Base-by-base conservation (phyloP, 1,139 yeast genomes). In the Citeromyces siamensis region DNA sequence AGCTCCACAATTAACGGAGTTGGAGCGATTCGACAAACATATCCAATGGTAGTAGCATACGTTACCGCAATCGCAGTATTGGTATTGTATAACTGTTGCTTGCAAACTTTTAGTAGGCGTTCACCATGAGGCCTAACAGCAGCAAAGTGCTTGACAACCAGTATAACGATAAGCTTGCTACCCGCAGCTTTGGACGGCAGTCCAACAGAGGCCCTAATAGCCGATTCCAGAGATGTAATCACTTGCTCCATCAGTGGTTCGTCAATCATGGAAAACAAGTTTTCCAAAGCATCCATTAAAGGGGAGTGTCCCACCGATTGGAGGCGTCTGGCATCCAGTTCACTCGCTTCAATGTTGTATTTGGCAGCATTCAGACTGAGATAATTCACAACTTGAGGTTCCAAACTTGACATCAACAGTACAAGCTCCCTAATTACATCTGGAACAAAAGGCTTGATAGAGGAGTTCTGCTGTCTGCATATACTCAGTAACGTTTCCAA, bases 181-280 rank as follows among this genome's bases (percentile, higher is more conserved):
- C 90, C 86, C 33, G 93, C 86, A 2, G 84, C 86, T 50, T 86
- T 86, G 0, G 96, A 85, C 0, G 97, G 96, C 21, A 90, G 63
- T 0, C 97, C 98, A 22, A 88, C 83, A 0, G 94, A 73, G 41
- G 66, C 69, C 43, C 75, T 76, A 6, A 83, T 66, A 2, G 78
- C 64, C 10, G 56, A 44, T 49, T 58, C 39, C 57, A 70, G 38
- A 75, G 58, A 38, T 53, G 60, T 62, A 5, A 84, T 62, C 34
- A 79, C 64, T 3, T 66, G 71, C 0, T 62, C 68, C 59, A 82
- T 63, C 34, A 65, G 53, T 0, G 58, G 54, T 23, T 64, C 74
- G 23, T 19, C 35, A 9, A 80, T 51, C 32, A 66, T 54, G 37
- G 71, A 79, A 41, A 86, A 59, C 46, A 88, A 56, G 37, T 66